A percentile compares a stretch with the other conserved stretches of the same genome.
These are phyloP conservation scores for Termitomyces sp. DNA, from an alignment of 768 basidiomycete genomes.

Conservation along the genomic window DNA sequence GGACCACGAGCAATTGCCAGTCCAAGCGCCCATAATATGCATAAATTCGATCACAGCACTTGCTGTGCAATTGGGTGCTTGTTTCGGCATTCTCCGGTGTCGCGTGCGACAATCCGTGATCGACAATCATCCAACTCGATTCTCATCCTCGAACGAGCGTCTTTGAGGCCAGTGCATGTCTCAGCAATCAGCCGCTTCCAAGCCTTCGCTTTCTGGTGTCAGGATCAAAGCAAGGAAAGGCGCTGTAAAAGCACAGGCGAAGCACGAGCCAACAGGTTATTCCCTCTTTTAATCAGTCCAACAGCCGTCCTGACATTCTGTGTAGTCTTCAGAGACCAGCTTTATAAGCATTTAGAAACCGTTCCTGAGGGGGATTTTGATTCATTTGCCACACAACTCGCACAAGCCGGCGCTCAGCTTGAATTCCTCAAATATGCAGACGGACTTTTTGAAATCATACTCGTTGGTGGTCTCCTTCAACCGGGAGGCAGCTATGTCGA, in stretches of 20 bases:
- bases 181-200: constrained; percentile 77
- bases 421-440: constrained; percentile 98
- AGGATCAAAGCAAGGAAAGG: constrained; percentile 92
- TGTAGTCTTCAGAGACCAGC: constrained; percentile 87
- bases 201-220: constrained; percentile 91
- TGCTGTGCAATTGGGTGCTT: neutral
- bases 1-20: neutral
- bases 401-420: constrained; percentile 87
- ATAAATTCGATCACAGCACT: neutral
- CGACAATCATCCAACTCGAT: neutral
- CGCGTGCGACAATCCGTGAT: constrained; percentile 5
- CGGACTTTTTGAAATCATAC: constrained; percentile 90
- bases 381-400: constrained; percentile 72
- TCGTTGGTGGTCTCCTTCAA: constrained; percentile 94
- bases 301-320: constrained; percentile 6
- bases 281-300: constrained; percentile 8
- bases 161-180: constrained; percentile 64
- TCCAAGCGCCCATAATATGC: neutral
- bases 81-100: constrained; percentile 11
- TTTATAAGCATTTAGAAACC: constrained; percentile 86
- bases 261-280: constrained; percentile 81
- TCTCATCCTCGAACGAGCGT: constrained; percentile 12
- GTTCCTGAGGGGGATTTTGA: constrained; percentile 80
- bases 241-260: constrained; percentile 86
- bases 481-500: constrained; percentile 92